Base-by-base conservation (phyloP, 2,329 filamentous ascomycete species). In the Penicillium sp. region DNA sequence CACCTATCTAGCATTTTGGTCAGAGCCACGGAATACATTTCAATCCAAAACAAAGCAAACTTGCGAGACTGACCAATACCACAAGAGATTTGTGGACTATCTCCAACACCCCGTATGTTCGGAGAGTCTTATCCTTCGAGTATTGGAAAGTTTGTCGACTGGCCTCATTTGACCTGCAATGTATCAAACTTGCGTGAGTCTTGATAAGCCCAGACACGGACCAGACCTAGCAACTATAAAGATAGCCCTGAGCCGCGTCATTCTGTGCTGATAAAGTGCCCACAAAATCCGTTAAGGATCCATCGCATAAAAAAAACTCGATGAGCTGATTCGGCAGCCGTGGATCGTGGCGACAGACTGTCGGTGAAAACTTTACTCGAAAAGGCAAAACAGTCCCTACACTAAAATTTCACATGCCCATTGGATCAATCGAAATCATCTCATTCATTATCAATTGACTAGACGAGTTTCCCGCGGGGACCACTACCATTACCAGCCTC, bases 401-500 rank as follows among this genome's bases (percentile, higher is more conserved):
- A 36, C 36, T 49, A 42, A 45, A 33, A 49, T 42, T 28, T 46
- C 45, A 8, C 42, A 29, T 31, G 29, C 36, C 36, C 0, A 21
- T 39, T 39, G 18, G 18, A 23, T 21, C 36, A 39, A 39, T 39
- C 10, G 13, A 16, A 12, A 13, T 13, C 16, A 2, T 7, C 16
- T 3, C 43, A 49, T 49, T 16, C 6, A 24, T 41, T 39, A 38
- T 24, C 18, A 28, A n/a, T 26, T 7, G 34, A 12, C 3, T 9
- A 26, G 10, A 48, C 33, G 12, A 31, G 42, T 53, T 53, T 45
- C 28, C 51, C 51, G 51, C 51, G 46, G 51, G 18, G 29, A 53
- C 23, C 42, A 24, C 3, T 24, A 16, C 16, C 6, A 23, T 16
- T 18, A 21, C 18, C 24, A 7, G 24, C 24, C 5, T 26, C 7